Evolutionary conservation across 2,329 filamentous ascomycete genomes (phyloP), one percentile per base, ranked within the genome.

Genomic region (Botrytis medusae): DNA sequence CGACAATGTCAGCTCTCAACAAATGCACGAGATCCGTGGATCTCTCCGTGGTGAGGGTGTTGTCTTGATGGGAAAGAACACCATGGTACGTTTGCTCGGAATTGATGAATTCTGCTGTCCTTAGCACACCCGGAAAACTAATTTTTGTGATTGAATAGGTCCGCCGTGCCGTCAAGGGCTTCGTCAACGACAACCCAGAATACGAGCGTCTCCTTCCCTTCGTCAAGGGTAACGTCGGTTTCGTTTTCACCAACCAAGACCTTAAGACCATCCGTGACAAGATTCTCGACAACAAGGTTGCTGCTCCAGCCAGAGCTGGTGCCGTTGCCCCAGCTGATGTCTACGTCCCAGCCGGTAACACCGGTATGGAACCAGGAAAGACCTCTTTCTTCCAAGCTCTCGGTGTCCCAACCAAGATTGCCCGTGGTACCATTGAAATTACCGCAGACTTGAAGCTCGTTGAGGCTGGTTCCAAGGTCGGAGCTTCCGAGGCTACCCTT

Each of bases 351-450:
- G 96, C 95, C 81, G 96, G 96, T 87, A 99, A 99, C 93, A 99
- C 96, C 83, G 96, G 96, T 88, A 99, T 99, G 96, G 96, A 99
- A 87, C 97, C 96, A 84, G 97, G 97, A 86, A 99, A 99, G 93
- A 99, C 96, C 83, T 98, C 96, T 84, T 99, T 99, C 94, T 99
- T 99, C 95, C 96, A 99, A 92, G 96, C 96, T 83, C 96, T 99
- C 87, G 95, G 95, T 94, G 94, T 99, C 84, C 96, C 96, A 84
- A 99, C 96, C 91, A 99, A 99, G 94, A 99, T 99, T 88, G 96
- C 96, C 84, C 96, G 96, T 97, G 97, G 96, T 97, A 99, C 96
- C 87, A 99, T 99, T 87, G 96, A 99, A 93, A 99, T 99, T 84
- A 98, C 95, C 78, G 89, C 91, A 82, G 96, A 99, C 84, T 89